phyloP scores from a whole-genome alignment of 2,329 filamentous ascomycete genomes.

The Nemania bipapillata region DNA sequence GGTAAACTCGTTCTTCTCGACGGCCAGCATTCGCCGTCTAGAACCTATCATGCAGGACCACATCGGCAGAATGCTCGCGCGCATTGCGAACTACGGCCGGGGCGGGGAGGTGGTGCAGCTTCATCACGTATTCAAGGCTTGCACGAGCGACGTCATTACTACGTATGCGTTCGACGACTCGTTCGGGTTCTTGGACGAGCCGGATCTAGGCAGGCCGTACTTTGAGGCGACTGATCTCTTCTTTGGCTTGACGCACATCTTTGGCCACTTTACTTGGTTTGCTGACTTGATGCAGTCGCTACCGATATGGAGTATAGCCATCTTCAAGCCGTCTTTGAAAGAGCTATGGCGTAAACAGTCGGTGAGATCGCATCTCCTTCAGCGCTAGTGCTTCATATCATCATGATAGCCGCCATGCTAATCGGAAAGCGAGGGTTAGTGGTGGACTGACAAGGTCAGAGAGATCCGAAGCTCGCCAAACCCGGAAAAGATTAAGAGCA shows the following conservation, averaged over 20 bases:
- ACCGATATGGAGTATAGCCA: constrained; percentile 25
- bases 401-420: not conserved
- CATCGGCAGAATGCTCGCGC: constrained; percentile 21
- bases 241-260: constrained; percentile 13
- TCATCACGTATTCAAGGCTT: constrained; percentile 41
- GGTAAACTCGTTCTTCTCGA: constrained; percentile 24
- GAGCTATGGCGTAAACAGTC: constrained; percentile 19
- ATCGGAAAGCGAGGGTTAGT: not conserved
- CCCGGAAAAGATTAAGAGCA: constrained; percentile 26
- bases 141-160: constrained; percentile 43
- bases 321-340: constrained; percentile 26
- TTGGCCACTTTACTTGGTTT: constrained; percentile 38
- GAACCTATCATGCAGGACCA: constrained; percentile 32
- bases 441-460: constrained; percentile 37
- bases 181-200: constrained; percentile 38
- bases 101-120: constrained; percentile 16
- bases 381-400: too few relatives aligned
- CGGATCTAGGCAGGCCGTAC: constrained; percentile 32
- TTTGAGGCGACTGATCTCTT: constrained; percentile 36
- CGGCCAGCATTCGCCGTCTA: constrained; percentile 10
- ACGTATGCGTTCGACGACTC: constrained; percentile 36
- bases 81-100: constrained; percentile 6
- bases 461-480: constrained; percentile 37
- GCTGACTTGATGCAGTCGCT: constrained; percentile 32
- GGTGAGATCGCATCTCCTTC: constrained; percentile 4